Evolutionary conservation across 768 basidiomycete species (phyloP).

Genomic region (Arthromyces matolae): DNA sequence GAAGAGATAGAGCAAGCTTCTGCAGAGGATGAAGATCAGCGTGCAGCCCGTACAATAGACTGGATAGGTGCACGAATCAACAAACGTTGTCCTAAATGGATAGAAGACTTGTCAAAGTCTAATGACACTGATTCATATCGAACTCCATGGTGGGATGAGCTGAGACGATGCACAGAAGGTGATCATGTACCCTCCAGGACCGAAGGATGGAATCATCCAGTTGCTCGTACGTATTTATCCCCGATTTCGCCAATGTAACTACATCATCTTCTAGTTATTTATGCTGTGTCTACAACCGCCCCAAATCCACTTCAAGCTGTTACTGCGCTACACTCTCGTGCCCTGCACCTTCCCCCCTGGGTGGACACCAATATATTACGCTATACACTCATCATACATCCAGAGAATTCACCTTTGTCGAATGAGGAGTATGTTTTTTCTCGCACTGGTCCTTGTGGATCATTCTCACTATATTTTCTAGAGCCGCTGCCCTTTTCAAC

Average conservation of each 20-base stretch:
- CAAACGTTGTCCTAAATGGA: conserved; percentile 63
- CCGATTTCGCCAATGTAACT: conserved; percentile 6
- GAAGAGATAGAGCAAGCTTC: conserved; percentile 68
- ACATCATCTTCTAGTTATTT: conserved; percentile 54
- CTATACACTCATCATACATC: conserved; percentile 78
- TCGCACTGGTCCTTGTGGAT: conserved; percentile 3
- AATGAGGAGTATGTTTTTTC: conserved; percentile 67
- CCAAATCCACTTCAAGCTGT: conserved; percentile 81
- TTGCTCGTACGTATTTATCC: conserved; percentile 69
- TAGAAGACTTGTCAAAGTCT: conserved; percentile 55
- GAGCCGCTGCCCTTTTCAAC: conserved; percentile 76
- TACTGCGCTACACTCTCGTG: conserved; percentile 66
- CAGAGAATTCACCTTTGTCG: conserved; percentile 61
- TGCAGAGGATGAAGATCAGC: conserved; percentile 73
- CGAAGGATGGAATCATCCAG: conserved; percentile 88
- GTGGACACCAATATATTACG: conserved; percentile 69
- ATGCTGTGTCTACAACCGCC: conserved; percentile 78
- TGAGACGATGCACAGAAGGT: conserved; percentile 71
- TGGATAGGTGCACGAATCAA: conserved; percentile 78
- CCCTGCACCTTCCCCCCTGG: conserved; percentile 72
- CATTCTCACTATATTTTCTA: conserved; percentile 23
- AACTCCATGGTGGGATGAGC: conserved; percentile 88
- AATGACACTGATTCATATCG: conserved; percentile 37
- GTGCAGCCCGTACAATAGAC: conserved; percentile 77
- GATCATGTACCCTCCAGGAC: conserved; percentile 66